These are phyloP conservation scores for Dactylonectria macrodidyma DNA, from an alignment of 2,329 filamentous ascomycete genomes.

Conservation along the genomic window DNA sequence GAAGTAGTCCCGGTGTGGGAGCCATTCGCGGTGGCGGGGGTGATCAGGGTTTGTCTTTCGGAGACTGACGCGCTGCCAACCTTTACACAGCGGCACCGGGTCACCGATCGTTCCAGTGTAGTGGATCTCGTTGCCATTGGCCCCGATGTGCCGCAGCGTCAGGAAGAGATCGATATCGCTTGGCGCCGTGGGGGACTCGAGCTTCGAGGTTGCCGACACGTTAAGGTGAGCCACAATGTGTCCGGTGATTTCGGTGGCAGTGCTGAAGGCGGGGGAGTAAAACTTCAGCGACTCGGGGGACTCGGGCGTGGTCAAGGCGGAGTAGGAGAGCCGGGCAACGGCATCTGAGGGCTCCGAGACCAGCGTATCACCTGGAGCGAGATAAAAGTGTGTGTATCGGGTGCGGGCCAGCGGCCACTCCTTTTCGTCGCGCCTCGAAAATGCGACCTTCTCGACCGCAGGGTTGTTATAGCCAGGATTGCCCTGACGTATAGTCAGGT, in stretches of 20 bases:
- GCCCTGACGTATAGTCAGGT: conserved; percentile 73
- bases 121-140: conserved; percentile 68
- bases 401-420: conserved; percentile 78
- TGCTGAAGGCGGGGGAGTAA: conserved; percentile 65
- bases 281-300: too few relatives aligned
- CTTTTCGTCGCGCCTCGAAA: too few relatives aligned
- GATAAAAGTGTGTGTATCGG: conserved; percentile 71
- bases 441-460: conserved; percentile 68
- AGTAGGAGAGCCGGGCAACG: too few relatives aligned
- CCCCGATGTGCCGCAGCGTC: conserved; percentile 71
- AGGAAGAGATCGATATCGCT: conserved; percentile 75
- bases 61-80: conserved; percentile 71
- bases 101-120: conserved; percentile 77
- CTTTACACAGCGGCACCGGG: conserved; percentile 72
- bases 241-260: conserved; percentile 78
- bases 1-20: conserved; percentile 70
- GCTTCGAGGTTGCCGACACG: conserved; percentile 75
- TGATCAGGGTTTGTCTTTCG: conserved; percentile 68
- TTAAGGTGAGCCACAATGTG: conserved; percentile 75
- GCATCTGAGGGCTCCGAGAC: too few relatives aligned
- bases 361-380: conserved; percentile 62
- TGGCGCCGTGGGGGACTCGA: conserved; percentile 53
- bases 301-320: too few relatives aligned
- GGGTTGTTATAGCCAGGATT: conserved; percentile 77
- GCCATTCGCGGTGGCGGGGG: conserved; percentile 64